These are phyloP conservation scores for Manihot esculenta DNA, from an alignment of 441 rosid genomes.

Conservation along the genomic window DNA sequence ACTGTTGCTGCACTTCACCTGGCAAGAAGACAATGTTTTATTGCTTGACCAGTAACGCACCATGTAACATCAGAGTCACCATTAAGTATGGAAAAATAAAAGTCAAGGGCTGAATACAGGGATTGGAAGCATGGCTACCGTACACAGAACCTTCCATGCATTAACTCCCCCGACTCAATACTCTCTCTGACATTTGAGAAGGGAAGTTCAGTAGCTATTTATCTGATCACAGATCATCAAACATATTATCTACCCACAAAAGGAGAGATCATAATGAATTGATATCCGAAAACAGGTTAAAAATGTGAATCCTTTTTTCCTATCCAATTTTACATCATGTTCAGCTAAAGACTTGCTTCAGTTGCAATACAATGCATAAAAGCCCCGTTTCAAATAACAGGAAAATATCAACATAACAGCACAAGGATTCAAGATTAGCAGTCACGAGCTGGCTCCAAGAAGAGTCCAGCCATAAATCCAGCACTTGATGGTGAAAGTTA, in stretches of 20 bases:
- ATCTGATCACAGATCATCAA: no score
- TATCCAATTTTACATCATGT: slow-evolving; percentile 28
- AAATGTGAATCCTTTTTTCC: slow-evolving; percentile 8
- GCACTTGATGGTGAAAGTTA: slow-evolving; percentile 19
- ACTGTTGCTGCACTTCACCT: no score
- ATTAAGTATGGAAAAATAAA: no score
- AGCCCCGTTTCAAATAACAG: slow-evolving; percentile 15
- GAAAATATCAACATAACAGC: slow-evolving; percentile 12
- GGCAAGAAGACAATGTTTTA: no score
- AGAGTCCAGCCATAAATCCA: slow-evolving; percentile 6
- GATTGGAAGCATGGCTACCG: no score
- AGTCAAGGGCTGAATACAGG: no score
- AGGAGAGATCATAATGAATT: background rate
- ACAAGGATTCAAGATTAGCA: background rate
- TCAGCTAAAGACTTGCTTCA: slow-evolving; percentile 13
- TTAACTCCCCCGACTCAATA: no score
- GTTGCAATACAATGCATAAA: slow-evolving; percentile 17
- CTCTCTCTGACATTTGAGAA: no score
- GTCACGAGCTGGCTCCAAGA: slow-evolving; percentile 15
- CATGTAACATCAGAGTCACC: no score
- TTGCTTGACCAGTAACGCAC: no score
- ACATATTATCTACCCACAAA: background rate
- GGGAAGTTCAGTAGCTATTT: no score
- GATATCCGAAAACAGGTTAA: background rate
- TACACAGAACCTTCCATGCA: no score